Percentiles rank a stretch among this genome's conserved stretches.
These are phyloP conservation scores for Aspergillus tamarii DNA, from an alignment of 2,329 filamentous ascomycete genomes.

Conservation along the genomic window DNA sequence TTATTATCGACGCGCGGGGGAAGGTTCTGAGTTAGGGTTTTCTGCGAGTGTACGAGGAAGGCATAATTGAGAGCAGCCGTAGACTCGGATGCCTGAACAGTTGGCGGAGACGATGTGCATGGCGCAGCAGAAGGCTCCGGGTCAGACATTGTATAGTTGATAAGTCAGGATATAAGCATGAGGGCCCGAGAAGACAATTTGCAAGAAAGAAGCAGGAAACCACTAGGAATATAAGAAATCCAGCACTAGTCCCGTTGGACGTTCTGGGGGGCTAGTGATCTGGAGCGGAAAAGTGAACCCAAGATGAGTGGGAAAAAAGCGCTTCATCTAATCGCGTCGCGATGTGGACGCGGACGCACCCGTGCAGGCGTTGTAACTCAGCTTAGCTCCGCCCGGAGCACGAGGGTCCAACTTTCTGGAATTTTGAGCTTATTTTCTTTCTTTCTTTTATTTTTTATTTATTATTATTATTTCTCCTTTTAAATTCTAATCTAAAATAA, in stretches of 20 bases:
- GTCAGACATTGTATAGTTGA: conserved; percentile 39
- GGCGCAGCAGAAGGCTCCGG: conserved; percentile 34
- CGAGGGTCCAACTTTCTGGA: background rate
- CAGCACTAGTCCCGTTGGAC: conserved; percentile 8
- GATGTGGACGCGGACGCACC: conserved; percentile 34
- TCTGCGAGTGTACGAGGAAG: conserved; percentile 63
- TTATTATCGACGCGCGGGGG: conserved; percentile 64
- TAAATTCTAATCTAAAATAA: background rate
- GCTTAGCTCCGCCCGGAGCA: background rate
- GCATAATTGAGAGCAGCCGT: conserved; percentile 49
- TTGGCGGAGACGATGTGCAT: conserved; percentile 38
- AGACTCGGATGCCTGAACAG: conserved; percentile 36
- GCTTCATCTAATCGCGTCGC: conserved; percentile 33
- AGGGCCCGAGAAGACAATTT: conserved; percentile 10
- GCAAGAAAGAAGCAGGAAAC: conserved; percentile 12
- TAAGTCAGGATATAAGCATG: conserved; percentile 23
- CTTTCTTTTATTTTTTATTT: background rate
- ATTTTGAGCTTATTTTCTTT: background rate
- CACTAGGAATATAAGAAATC: conserved; percentile 11
- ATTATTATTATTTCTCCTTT: background rate
- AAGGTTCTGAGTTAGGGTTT: conserved; percentile 58
- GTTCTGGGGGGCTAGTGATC: background rate
- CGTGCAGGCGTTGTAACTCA: conserved; percentile 12
- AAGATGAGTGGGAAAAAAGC: conserved; percentile 28
- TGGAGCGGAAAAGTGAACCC: conserved; percentile 21